Percentiles rank a stretch among this genome's conserved stretches.
These are phyloP conservation scores for Calonectria montana DNA, from an alignment of 2,329 filamentous ascomycete species.

Conservation along the genomic window DNA sequence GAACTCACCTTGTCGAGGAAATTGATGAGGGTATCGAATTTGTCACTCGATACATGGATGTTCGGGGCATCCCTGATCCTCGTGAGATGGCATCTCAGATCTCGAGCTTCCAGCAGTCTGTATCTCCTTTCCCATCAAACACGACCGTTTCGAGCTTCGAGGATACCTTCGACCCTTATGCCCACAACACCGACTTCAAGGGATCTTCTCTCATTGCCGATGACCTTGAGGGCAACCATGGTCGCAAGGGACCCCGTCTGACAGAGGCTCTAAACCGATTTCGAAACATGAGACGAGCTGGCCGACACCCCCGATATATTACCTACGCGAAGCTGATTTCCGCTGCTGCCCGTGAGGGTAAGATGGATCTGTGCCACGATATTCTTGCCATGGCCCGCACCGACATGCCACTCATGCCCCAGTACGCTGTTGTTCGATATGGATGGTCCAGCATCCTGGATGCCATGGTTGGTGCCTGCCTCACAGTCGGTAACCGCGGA, in stretches of 20 bases:
- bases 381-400: slow-evolving; percentile 89
- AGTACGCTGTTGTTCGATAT: slow-evolving; percentile 89
- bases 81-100: slow-evolving; percentile 62
- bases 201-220: slow-evolving; percentile 92
- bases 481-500: slow-evolving; percentile 83
- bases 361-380: slow-evolving; percentile 84
- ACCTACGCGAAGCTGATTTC: slow-evolving; percentile 96
- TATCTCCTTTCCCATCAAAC: slow-evolving; percentile 66
- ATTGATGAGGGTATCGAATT: slow-evolving; percentile 88
- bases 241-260: slow-evolving; percentile 77
- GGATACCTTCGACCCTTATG: slow-evolving; percentile 92
- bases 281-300: slow-evolving; percentile 91
- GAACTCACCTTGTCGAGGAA: slow-evolving; percentile 75
- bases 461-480: slow-evolving; percentile 93
- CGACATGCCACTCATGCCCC: slow-evolving; percentile 85
- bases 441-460: slow-evolving; percentile 98
- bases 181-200: slow-evolving; percentile 90
- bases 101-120: slow-evolving; percentile 57
- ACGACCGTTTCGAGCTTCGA: slow-evolving; percentile 73
- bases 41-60: slow-evolving; percentile 68
- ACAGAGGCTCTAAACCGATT: slow-evolving; percentile 86
- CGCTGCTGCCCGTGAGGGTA: slow-evolving; percentile 86
- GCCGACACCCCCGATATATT: slow-evolving; percentile 93
- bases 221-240: slow-evolving; percentile 83
- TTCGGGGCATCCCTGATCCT: slow-evolving; percentile 65